Base-by-base conservation (phyloP, 2,329 filamentous ascomycete species). In the Xylariaceae sp. region DNA sequence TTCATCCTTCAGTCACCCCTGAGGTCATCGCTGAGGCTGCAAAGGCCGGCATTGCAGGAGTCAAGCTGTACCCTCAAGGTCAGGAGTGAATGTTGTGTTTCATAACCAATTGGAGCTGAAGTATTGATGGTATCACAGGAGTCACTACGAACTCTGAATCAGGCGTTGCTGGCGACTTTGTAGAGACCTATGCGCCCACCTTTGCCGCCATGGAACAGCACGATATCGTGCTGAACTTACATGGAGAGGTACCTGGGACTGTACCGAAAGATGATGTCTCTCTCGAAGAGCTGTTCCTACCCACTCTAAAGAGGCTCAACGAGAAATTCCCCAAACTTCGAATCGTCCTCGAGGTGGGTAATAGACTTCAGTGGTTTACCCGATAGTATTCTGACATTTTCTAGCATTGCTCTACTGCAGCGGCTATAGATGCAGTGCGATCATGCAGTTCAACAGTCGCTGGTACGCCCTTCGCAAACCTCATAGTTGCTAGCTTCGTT, bases 181-280 rank as follows among this genome's bases (percentile, higher is more conserved):
- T 63, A 37, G 85, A 87, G 58, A 76, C 81, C 28, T 94, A 91
- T 76, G 89, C 90, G 70, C 84, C 86, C 6, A 90, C 94, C 12
- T 96, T 98, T 70, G 84, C 82, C n/a, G 90, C 91, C 63, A 97
- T 98, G 93, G 89, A 96, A 71, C 78, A 87, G 58, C 85, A 92
- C 64, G 87, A 88, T 64, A 80, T 96, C 12, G 83, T 96, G n/a
- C 82, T 96, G 37, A 97, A 97, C 76, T 79, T 98, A n/a, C 93
- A 98, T 73, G 94, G 93, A 64, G 94, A 97, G 76, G 85, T 88
- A n/a, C 88, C 75, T 2, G 74, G 74, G 54, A 70, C 73, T 3
- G 69, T 75, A 43, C 73, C 87, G 0, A 81, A 81, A 1, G 79
- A 79, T n/a, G 73, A 71, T 21, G 62, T 73, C 28, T 78, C 79